Percentiles rank a stretch among this genome's conserved stretches.
Evolutionary conservation across 208 protist species (phyloP).

Genomic region (Crithidia acanthocephali): DNA sequence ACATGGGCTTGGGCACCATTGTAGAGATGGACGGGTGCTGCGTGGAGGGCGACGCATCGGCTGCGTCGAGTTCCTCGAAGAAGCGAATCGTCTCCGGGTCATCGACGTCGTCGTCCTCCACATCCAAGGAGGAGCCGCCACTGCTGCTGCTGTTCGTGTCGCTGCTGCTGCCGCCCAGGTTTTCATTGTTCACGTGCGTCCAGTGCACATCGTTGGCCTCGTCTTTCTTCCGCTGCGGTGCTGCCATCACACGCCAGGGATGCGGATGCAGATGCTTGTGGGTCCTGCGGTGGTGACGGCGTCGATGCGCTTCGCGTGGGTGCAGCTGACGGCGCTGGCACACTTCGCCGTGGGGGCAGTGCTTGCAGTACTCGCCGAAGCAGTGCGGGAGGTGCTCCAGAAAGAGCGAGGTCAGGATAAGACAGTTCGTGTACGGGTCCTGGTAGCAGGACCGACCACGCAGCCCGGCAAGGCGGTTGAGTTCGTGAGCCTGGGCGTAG

Average conservation of each 20-base stretch:
- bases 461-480: slow-evolving; percentile 37
- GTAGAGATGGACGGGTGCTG: no score
- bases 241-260: slow-evolving; percentile 6
- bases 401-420: slow-evolving; percentile 40
- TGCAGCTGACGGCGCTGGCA: slow-evolving; percentile 17
- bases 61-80: slow-evolving; percentile 20
- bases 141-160: neutral
- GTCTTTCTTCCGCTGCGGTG: no score
- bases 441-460: slow-evolving; percentile 32
- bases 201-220: no score
- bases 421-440: slow-evolving; percentile 36
- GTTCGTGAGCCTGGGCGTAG: slow-evolving; percentile 41
- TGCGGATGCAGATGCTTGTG: neutral
- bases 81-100: slow-evolving; percentile 16
- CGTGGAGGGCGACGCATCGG: neutral
- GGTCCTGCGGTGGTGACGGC: neutral
- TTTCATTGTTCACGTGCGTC: neutral
- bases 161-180: neutral
- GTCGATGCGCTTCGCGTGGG: neutral
- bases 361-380: slow-evolving; percentile 35
- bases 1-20: neutral
- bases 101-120: slow-evolving; percentile 8
- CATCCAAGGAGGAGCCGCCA: neutral
- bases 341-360: slow-evolving; percentile 33
- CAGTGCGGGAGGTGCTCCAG: slow-evolving; percentile 33